Evolutionary conservation across 2,329 filamentous ascomycete species (phyloP).

Genomic region (Fonsecaea erecta): DNA sequence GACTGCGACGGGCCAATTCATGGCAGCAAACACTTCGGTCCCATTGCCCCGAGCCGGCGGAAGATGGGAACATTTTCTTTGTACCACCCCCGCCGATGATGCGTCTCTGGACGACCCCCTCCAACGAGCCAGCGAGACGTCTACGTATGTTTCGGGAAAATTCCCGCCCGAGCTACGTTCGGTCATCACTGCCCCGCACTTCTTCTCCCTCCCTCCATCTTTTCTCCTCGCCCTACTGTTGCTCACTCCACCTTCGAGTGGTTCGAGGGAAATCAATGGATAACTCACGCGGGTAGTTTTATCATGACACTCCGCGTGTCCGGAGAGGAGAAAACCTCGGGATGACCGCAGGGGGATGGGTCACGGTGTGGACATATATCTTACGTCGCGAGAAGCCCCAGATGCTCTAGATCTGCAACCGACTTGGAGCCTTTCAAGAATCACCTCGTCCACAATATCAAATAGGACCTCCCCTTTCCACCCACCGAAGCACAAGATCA

Average conservation of each 20-base stretch:
- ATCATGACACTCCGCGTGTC: conserved; percentile 24
- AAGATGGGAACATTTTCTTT: not conserved
- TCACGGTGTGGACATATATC: conserved; percentile 17
- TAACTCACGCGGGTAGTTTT: not conserved
- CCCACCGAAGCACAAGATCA: not conserved
- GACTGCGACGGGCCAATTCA: not conserved
- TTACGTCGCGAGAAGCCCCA: not conserved
- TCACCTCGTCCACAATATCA: not conserved
- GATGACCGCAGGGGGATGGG: conserved; percentile 7
- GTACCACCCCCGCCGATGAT: not conserved
- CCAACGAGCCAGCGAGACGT: not conserved
- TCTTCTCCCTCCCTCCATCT: conserved; percentile 2
- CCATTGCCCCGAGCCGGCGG: conserved; percentile 4
- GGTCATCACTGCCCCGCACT: conserved; percentile 23
- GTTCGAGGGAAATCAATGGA: conserved; percentile 17
- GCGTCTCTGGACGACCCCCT: not conserved
- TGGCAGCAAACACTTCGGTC: not conserved
- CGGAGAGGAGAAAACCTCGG: conserved; percentile 28
- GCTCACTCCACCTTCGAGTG: conserved; percentile 21
- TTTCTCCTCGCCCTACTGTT: conserved; percentile 11
- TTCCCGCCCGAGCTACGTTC: conserved; percentile 26
- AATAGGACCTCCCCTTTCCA: not conserved
- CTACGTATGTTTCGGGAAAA: conserved; percentile 7
- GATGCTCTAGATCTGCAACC: not conserved
- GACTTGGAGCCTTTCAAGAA: not conserved